Base-by-base conservation (phyloP, 768 basidiomycete species). In the Naganishia vaughanmartiniae region DNA sequence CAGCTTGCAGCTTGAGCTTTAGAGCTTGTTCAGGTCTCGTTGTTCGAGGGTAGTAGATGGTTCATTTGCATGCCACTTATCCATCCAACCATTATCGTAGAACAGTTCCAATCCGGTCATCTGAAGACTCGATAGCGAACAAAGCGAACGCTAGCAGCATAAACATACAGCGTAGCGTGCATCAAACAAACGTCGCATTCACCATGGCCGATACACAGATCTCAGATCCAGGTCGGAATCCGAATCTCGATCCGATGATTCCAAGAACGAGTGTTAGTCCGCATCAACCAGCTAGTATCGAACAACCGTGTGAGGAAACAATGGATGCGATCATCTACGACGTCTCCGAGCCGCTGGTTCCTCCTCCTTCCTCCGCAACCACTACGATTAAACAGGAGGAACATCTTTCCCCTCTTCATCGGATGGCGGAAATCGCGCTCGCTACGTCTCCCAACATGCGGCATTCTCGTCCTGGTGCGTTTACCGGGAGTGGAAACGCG, bases 271-370 rank as follows among this genome's bases (percentile, higher is more conserved):
- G 14, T 12, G 7, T 24, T 7, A 21, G 17, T 58, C 57, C 57
- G n/a, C 39, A 21, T 5, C 34, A 58, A 17, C 34, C 31, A 19
- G 21, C 57, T 5, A 26, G n/a, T 26, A 45, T 10, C 39, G 24
- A 24, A 12, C 39, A 26, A 39, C 19, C 24, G 24, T n/a, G 6
- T 42, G 39, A 24, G 39, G 36, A 24, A 26, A 26, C 30, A 30
- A 39, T 21, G 34, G 57, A 58, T 36, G 60, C 60, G 30, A 34
- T 63, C 60, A 63, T 63, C 26, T 63, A 63, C 60, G 60, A 63
- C 60, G 60, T 63, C 19, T 24, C 60, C 21, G 60, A 63, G 42
- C 24, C 54, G 17, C 48, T 26, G n/a, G 48, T 51, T 51, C 48
- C 12, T 21, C 48, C 48, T n/a, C 48, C 19, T 26, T 42, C 60